phyloP scores from a whole-genome alignment of 148 eudicot species.

The Camellia lanceoleosa region DNA sequence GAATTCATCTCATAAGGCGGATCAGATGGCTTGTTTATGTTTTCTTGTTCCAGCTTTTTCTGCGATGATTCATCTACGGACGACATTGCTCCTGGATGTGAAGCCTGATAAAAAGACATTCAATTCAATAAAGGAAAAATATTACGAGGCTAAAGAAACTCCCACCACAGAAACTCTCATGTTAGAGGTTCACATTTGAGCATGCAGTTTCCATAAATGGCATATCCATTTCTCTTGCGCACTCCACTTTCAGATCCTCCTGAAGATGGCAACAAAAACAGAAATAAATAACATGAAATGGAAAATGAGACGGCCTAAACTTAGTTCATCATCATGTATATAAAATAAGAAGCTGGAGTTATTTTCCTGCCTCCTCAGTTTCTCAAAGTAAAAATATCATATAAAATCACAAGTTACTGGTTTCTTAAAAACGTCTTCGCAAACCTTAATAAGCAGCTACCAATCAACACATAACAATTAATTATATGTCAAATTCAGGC shows the following conservation, averaged over 20 bases:
- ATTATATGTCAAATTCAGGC: neutral
- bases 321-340: neutral
- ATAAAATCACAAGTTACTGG: neutral
- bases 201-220: slow-evolving; percentile 25
- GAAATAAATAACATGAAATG: neutral
- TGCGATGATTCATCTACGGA: slow-evolving; percentile 24
- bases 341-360: neutral
- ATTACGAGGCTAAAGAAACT: neutral
- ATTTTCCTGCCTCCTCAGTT: neutral
- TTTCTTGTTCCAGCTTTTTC: slow-evolving; percentile 47
- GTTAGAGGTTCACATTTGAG: slow-evolving; percentile 33
- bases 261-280: slow-evolving; percentile 19
- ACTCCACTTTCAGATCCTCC: slow-evolving; percentile 39
- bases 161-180: neutral
- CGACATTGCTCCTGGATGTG: slow-evolving; percentile 20
- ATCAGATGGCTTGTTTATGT: slow-evolving; percentile 41
- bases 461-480: too few species aligned
- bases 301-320: neutral
- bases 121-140: neutral
- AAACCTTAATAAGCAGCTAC: neutral
- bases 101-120: slow-evolving; percentile 22
- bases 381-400: too few species aligned
- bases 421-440: neutral
- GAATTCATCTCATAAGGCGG: slow-evolving; percentile 33
- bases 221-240: slow-evolving; percentile 30